These are phyloP conservation scores for Saposhnikovia divaricata DNA, from an alignment of 129 eudicot species.

Conservation along the genomic window DNA sequence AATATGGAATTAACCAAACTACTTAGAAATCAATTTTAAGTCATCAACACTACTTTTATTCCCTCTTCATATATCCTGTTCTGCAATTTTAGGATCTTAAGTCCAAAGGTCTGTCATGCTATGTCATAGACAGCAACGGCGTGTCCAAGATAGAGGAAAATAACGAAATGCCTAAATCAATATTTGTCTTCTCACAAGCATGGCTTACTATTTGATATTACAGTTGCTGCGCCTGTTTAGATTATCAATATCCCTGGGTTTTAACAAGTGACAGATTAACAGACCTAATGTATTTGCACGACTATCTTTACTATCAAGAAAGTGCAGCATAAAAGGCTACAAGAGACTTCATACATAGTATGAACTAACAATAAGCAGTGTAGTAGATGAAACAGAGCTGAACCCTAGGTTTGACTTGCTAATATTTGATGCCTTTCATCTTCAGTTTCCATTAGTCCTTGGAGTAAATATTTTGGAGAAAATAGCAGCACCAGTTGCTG, in stretches of 20 bases:
- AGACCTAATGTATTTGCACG: neutral
- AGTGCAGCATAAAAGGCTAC: neutral
- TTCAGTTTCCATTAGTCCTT: conserved; percentile 90
- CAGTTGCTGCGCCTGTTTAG: neutral
- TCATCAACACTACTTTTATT: no score
- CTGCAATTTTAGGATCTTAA: neutral
- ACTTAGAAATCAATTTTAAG: neutral
- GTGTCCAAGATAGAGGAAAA: neutral
- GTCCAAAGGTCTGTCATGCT: neutral
- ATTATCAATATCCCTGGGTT: neutral
- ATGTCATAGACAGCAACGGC: neutral
- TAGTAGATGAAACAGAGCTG: neutral
- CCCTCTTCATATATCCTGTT: neutral
- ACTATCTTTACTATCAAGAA: neutral
- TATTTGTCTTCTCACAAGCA: neutral
- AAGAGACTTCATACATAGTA: neutral
- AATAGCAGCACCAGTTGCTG: conserved; percentile 86
- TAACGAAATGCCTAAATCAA: neutral
- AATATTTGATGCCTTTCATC: conserved; percentile 23
- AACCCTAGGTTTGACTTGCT: neutral
- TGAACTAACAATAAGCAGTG: neutral
- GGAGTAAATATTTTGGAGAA: conserved; percentile 86
- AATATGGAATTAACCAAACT: neutral
- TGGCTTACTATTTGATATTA: neutral
- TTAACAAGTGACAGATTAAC: no score